phyloP scores from a whole-genome alignment of 768 basidiomycete genomes.

The Nevesoporus exiguus region DNA sequence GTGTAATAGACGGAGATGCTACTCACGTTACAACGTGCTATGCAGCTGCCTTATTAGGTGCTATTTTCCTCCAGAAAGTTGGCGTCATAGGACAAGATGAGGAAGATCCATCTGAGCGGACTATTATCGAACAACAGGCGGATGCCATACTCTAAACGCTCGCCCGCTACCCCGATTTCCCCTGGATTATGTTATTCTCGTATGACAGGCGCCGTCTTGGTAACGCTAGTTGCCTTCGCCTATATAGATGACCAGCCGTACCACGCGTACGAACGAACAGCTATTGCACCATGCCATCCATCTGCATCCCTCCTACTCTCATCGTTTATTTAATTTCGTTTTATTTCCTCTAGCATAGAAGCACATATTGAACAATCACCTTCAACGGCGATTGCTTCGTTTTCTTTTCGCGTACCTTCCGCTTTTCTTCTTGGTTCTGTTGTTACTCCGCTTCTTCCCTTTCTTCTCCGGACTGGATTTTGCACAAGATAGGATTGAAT shows the following conservation, averaged over 20 bases:
- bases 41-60: conserved; percentile 32
- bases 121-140: conserved; percentile 12
- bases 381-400: not conserved
- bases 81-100: conserved; percentile 38
- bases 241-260: not conserved
- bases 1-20: not conserved
- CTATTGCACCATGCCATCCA: not conserved
- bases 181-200: not conserved
- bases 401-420: not conserved
- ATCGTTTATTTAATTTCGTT: not conserved
- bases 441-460: not conserved
- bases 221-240: not conserved
- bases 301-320: not conserved
- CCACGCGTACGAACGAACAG: conserved; percentile 8
- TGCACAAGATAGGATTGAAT: not conserved
- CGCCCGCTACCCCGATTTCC: not conserved
- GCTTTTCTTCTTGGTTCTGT: not conserved
- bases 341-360: not conserved
- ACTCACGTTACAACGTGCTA: not conserved
- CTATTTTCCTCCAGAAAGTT: conserved; percentile 38
- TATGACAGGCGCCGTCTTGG: not conserved
- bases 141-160: conserved; percentile 4
- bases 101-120: conserved; percentile 21
- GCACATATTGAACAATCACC: not conserved
- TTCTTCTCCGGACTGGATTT: not conserved